Evolutionary conservation across 495 filamentous ascomycete genomes (phyloP).

Genomic region (Xylaria curta): DNA sequence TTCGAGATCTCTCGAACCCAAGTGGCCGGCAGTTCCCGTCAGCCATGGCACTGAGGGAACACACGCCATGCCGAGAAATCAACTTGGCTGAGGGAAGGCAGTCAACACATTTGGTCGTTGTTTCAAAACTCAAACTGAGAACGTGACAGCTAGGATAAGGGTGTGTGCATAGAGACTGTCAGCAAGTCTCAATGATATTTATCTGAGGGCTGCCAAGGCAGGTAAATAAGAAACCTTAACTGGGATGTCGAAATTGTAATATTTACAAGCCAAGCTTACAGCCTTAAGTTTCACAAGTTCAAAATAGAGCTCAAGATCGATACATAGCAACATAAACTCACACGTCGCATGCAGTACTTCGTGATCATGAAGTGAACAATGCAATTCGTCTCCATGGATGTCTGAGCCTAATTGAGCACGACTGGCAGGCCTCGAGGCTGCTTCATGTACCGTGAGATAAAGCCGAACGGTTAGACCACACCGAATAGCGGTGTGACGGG

Average conservation of each 20-base stretch:
- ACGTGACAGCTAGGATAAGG: constrained; percentile 14
- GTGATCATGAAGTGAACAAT: background rate
- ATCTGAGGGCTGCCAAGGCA: background rate
- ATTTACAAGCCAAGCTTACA: background rate
- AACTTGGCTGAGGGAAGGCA: background rate
- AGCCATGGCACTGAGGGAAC: constrained; percentile 6
- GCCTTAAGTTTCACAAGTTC: background rate
- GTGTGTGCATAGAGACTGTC: background rate
- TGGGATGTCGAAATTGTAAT: background rate
- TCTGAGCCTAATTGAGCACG: background rate
- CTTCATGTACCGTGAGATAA: background rate
- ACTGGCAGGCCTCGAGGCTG: background rate
- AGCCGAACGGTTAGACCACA: constrained; percentile 6
- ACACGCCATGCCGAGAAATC: background rate
- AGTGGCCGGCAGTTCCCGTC: constrained; percentile 21
- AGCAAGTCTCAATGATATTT: background rate
- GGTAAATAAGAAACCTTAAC: background rate
- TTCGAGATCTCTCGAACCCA: constrained; percentile 17
- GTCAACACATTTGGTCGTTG: background rate
- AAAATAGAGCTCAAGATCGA: background rate
- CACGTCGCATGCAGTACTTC: background rate
- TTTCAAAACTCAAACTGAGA: constrained; percentile 1
- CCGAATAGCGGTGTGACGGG: constrained; percentile 1
- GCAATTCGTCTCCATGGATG: background rate
- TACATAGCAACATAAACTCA: background rate